Base-by-base conservation (phyloP, 176 grass and related monocot species). In the Zizania latifolia region DNA sequence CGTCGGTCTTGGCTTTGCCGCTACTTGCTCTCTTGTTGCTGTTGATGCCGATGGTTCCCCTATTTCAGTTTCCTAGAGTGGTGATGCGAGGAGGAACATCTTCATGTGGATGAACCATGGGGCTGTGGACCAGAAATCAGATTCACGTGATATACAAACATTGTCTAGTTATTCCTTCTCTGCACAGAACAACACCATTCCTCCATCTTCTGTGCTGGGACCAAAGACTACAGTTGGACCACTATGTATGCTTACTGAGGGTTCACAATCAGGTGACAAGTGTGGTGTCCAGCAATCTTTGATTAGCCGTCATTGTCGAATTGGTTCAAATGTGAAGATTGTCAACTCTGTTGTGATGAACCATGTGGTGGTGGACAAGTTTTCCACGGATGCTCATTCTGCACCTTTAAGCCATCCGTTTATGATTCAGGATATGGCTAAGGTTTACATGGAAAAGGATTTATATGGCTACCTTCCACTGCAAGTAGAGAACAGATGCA, bases 281-380 rank as follows among this genome's bases (percentile, higher is more conserved):
- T 98, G 94, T 62, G 92, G 91, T 79, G 91, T 98, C 32, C 94
- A 98, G 76, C 84, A 91, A 84, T 98, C 94, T 65, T 79, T 94
- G 65, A 98, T 98, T 82, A 91, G 94, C 29, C 91, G 94, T 39
- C 94, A 98, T 58, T 94, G 94, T 79, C 81, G 94, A 86, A 94
- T 98, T n/a, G 89, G 94, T 88, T 98, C 91, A 17, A 98, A 92
- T 84, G 91, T 98, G 13, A 98, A 94, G 94, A 98, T 98, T 88
- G 91, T 89, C 56, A 98, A 94, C 31, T 98, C 91, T 17, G 86
- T 98, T 61, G 89, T 98, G 70, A 98, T 92, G 89, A 92, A 94
- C 79, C 94, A 98, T 55, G 84, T 98, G 38, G 86, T 88, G n/a
- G n/a, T n/a, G n/a, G n/a, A n/a, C n/a, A n/a, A n/a, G n/a, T n/a